phyloP scores from a whole-genome alignment of 257 asterid genomes.

The Craterostigma plantagineum region DNA sequence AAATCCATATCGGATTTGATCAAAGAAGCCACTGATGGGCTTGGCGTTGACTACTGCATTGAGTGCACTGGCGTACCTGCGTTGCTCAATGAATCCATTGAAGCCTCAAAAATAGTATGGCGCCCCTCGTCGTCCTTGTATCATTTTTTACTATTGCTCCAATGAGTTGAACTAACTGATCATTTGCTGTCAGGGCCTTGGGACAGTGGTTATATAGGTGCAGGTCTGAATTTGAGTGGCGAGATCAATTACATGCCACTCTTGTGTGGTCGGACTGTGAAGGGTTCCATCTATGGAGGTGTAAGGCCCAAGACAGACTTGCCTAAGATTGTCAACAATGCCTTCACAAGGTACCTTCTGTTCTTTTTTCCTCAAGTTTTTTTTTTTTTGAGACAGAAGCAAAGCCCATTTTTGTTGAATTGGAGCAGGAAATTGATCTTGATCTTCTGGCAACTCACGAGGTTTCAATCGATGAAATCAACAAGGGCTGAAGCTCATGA shows the following conservation, averaged over 20 bases:
- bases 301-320: constrained; percentile 45
- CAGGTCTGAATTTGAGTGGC: constrained; percentile 19
- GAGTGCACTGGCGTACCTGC: constrained; percentile 61
- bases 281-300: constrained; percentile 52
- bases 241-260: constrained; percentile 35
- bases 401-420: neutral
- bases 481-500: constrained; percentile 35
- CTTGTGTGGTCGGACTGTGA: constrained; percentile 42
- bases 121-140: too few species aligned
- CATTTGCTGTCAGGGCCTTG: constrained; percentile 32
- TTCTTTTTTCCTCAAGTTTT: neutral
- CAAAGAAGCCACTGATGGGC: constrained; percentile 52
- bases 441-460: constrained; percentile 41
- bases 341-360: constrained; percentile 32
- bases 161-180: too few species aligned
- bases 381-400: neutral
- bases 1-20: constrained; percentile 39
- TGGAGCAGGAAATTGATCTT: constrained; percentile 45
- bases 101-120: constrained; percentile 49
- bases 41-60: constrained; percentile 49
- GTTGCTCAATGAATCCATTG: constrained; percentile 50
- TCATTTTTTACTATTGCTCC: too few species aligned
- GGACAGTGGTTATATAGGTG: constrained; percentile 25
- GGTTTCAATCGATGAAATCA: constrained; percentile 32
- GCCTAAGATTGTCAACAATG: constrained; percentile 42